phyloP scores from a whole-genome alignment of 192 early-diverging fungal species.

The Coemansia sp. region DNA sequence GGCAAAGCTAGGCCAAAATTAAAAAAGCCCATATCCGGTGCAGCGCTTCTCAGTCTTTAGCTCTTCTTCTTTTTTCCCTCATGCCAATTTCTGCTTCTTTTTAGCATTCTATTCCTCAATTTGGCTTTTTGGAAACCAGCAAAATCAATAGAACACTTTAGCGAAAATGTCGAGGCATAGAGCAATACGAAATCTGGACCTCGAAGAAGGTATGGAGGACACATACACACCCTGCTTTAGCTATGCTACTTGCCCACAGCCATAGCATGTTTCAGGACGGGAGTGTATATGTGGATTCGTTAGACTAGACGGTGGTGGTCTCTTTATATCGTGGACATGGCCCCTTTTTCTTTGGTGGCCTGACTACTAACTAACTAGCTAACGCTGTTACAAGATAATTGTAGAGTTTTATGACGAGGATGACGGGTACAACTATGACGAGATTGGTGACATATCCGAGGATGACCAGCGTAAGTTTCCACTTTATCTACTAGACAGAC shows the following conservation, averaged over 20 bases:
- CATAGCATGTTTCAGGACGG: no score
- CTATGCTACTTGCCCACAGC: no score
- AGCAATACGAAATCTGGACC: constrained; percentile 45
- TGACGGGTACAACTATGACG: constrained; percentile 31
- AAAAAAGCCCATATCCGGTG: no score
- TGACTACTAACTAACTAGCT: no score
- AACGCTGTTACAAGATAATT: neutral
- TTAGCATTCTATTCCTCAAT: constrained; percentile 6
- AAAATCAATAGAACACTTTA: neutral
- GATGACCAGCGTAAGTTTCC: constrained; percentile 38
- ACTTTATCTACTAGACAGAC: neutral
- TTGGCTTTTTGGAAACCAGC: neutral
- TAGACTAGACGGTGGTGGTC: no score
- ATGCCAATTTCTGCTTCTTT: neutral
- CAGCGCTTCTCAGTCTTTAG: neutral
- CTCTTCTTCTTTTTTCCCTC: neutral
- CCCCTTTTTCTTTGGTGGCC: no score
- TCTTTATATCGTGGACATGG: no score
- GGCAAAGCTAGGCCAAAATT: no score
- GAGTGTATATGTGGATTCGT: no score
- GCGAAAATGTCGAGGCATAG: constrained; percentile 51
- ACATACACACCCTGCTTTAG: no score
- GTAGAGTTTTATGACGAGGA: constrained; percentile 54
- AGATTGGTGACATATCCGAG: constrained; percentile 51
- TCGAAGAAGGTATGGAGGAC: constrained; percentile 42